These are phyloP conservation scores for Verticillium nubilum DNA, from an alignment of 2,329 filamentous ascomycete species.

Conservation along the genomic window DNA sequence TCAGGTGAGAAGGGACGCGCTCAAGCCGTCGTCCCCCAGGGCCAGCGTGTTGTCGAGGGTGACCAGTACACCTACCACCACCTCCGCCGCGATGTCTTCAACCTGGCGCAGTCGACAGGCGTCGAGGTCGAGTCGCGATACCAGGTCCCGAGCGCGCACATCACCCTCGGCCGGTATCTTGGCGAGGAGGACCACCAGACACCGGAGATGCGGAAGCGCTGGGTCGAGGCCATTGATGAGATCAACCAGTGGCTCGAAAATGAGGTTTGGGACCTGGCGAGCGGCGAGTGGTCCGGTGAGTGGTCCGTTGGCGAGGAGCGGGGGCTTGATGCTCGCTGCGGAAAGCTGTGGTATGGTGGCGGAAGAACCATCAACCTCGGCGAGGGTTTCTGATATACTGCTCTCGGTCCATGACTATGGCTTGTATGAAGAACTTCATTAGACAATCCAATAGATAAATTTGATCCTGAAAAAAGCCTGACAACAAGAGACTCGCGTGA, in stretches of 20 bases:
- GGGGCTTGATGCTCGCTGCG: constrained; percentile 70
- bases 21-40: constrained; percentile 27
- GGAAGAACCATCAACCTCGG: constrained; percentile 63
- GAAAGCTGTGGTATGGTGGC: constrained; percentile 81
- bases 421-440: neutral
- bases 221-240: constrained; percentile 66
- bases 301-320: constrained; percentile 86
- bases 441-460: constrained; percentile 7
- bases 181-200: constrained; percentile 58
- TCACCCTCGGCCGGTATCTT: constrained; percentile 81
- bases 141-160: constrained; percentile 81
- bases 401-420: neutral
- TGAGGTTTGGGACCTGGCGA: constrained; percentile 60
- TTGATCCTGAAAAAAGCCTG: no score
- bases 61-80: constrained; percentile 86
- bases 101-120: constrained; percentile 53
- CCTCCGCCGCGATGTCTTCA: constrained; percentile 72
- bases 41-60: constrained; percentile 32
- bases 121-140: constrained; percentile 74
- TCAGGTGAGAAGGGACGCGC: constrained; percentile 48
- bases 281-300: constrained; percentile 50
- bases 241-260: constrained; percentile 71
- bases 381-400: constrained; percentile 49
- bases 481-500: no score
- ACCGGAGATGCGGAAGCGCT: constrained; percentile 51